Evolutionary conservation across 768 basidiomycete species (phyloP).

Genomic region (Psilocybe subaeruginosa): DNA sequence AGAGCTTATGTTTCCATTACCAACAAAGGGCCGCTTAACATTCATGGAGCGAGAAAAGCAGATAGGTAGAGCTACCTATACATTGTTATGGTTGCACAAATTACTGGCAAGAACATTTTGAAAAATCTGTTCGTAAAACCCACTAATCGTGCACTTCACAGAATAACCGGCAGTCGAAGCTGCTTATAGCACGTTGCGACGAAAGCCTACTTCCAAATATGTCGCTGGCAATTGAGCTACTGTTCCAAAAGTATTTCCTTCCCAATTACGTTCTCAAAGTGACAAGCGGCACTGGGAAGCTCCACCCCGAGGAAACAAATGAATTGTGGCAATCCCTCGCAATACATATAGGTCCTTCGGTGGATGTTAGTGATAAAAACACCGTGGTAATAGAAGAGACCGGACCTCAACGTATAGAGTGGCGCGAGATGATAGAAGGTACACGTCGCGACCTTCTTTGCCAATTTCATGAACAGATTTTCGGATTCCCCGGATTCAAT

Average conservation of each 20-base stretch:
- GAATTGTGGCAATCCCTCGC: not conserved
- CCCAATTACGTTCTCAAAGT: not conserved
- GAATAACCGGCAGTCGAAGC: not conserved
- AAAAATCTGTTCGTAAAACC: too few species aligned
- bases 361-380: not conserved
- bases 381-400: not conserved
- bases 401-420: too few species aligned
- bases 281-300: not conserved
- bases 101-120: too few species aligned
- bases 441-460: too few species aligned
- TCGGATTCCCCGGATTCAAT: not conserved
- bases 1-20: too few species aligned
- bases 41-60: too few species aligned
- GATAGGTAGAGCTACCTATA: too few species aligned
- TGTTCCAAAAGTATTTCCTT: not conserved
- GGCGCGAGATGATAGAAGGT: not conserved
- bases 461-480: not conserved
- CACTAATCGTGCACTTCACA: not conserved
- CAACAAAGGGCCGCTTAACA: too few species aligned
- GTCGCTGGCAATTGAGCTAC: not conserved
- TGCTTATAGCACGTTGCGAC: not conserved
- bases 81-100: too few species aligned
- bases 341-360: not conserved
- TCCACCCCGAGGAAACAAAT: not conserved
- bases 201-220: not conserved